Percentiles rank a stretch among this genome's conserved stretches.
Evolutionary conservation across 129 eudicot genomes (phyloP).

Genomic region (Flaveria robusta): DNA sequence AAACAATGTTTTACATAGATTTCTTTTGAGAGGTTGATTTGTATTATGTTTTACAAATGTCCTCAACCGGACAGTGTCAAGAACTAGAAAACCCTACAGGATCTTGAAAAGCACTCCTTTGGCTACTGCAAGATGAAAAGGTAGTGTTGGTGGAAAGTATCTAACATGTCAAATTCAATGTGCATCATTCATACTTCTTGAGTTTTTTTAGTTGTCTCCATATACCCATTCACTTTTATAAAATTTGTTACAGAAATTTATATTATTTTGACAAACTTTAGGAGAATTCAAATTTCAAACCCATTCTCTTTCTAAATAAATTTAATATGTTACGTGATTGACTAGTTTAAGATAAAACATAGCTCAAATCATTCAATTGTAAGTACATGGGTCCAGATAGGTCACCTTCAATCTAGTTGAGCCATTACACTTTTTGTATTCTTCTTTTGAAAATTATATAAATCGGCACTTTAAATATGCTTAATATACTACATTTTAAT

Average conservation of each 20-base stretch:
- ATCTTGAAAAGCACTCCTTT: too few relatives aligned
- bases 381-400: neutral
- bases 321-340: neutral
- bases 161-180: neutral
- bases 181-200: neutral
- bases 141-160: too few relatives aligned
- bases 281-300: neutral
- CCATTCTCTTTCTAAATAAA: neutral
- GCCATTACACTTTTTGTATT: neutral
- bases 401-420: neutral
- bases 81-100: too few relatives aligned
- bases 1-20: neutral
- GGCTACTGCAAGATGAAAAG: too few relatives aligned
- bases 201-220: neutral
- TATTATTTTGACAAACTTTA: neutral
- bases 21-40: neutral
- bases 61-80: neutral
- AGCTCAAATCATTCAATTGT: neutral
- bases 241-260: neutral
- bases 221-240: neutral
- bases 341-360: neutral
- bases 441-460: neutral
- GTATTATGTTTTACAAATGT: neutral
- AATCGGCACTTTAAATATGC: neutral
- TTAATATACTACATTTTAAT: neutral